Conservation (phyloP, 192 early-diverging fungal species). For the Umbelopsis sp. region DNA sequence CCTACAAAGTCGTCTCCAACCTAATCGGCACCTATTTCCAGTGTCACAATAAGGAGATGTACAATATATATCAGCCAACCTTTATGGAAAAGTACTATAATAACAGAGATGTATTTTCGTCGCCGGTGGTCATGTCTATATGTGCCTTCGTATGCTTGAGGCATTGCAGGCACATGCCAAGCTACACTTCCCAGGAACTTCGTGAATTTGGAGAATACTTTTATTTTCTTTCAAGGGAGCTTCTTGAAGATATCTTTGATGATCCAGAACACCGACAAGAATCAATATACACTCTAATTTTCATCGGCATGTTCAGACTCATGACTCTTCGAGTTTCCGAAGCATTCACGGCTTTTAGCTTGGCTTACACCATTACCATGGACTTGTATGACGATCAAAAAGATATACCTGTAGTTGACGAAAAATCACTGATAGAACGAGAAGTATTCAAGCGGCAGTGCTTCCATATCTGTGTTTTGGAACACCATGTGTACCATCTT, state of each 20-base stretch:
- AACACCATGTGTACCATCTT: not conserved
- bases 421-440: not conserved
- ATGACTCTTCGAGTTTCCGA: slow-evolving; percentile 8
- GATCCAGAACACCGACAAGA: slow-evolving; percentile 15
- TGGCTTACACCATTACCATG: slow-evolving; percentile 2
- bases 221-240: not conserved
- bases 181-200: not conserved
- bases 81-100: not conserved
- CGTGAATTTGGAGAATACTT: slow-evolving; percentile 15
- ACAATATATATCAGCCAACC: not conserved
- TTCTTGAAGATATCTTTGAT: slow-evolving; percentile 23
- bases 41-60: not conserved
- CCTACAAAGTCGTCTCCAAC: not conserved
- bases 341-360: not conserved
- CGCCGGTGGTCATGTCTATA: not conserved
- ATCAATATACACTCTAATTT: slow-evolving; percentile 1
- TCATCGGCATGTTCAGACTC: not conserved
- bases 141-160: not conserved
- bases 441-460: slow-evolving; percentile 2
- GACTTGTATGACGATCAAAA: not conserved
- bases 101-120: not conserved
- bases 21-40: not conserved
- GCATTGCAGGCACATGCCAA: slow-evolving; percentile 3
- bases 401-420: not conserved
- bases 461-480: not conserved